Conservation (phyloP, 257 asterid genomes). For the Lavandula angustifolia region DNA sequence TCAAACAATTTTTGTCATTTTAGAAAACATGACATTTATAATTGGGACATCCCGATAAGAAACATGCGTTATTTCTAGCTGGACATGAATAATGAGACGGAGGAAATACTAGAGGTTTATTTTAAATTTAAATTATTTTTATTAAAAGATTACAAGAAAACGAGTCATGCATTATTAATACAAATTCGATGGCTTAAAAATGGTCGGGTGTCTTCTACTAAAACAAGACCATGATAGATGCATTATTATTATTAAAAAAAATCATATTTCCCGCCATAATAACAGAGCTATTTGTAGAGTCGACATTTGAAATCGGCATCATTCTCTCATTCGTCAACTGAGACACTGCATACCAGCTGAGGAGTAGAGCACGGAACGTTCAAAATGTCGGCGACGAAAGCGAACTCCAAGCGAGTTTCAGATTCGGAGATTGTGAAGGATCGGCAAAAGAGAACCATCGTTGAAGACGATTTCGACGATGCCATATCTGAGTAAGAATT, state of each 20-base stretch:
- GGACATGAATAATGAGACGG: no score
- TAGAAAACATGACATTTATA: no score
- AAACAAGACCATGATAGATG: neutral
- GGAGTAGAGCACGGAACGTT: conserved; percentile 20
- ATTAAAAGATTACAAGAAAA: no score
- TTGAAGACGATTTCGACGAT: conserved; percentile 79
- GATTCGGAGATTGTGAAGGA: conserved; percentile 57
- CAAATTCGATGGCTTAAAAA: no score
- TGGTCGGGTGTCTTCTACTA: no score
- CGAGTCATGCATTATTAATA: no score
- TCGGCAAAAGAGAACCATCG: conserved; percentile 48
- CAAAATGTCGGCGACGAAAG: conserved; percentile 62
- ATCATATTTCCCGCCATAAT: conserved; percentile 13
- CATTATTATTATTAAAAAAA: neutral
- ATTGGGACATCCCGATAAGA: no score
- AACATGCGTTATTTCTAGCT: no score
- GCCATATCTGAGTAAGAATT: conserved; percentile 66
- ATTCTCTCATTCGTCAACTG: neutral
- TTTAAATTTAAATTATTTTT: no score
- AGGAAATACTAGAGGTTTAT: no score
- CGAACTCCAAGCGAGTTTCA: conserved; percentile 56
- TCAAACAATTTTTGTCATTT: no score
- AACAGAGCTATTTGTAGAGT: neutral
- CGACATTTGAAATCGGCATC: neutral
- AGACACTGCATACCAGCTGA: conserved; percentile 11